A percentile compares a stretch with the other conserved stretches of the same genome.
Conservation (phyloP, 164 flowering plant species). For the Brasenia schreberi region DNA sequence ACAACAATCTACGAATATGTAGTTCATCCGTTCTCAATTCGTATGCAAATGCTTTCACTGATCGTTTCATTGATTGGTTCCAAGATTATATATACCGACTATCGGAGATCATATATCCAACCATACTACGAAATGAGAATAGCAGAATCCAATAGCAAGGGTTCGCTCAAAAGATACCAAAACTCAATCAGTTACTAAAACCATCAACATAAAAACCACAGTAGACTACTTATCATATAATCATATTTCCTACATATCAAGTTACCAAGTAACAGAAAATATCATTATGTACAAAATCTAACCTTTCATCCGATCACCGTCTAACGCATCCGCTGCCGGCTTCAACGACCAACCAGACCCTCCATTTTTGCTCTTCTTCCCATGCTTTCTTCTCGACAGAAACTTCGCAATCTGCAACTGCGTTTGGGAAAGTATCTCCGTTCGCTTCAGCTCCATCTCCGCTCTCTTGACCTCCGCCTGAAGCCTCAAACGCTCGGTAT, state of each 20-base stretch:
- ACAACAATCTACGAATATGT: too few relatives aligned
- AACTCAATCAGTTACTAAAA: too few relatives aligned
- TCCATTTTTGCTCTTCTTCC: slow-evolving; percentile 15
- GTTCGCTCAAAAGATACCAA: too few relatives aligned
- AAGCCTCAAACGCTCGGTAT: slow-evolving; percentile 55
- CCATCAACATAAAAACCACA: too few relatives aligned
- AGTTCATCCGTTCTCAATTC: too few relatives aligned
- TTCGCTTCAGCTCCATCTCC: slow-evolving; percentile 67
- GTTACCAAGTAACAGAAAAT: not conserved
- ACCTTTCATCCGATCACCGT: slow-evolving; percentile 9
- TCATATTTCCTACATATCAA: not conserved
- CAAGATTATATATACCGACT: too few relatives aligned
- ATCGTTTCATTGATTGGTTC: too few relatives aligned
- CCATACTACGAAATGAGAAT: too few relatives aligned
- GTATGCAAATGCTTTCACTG: too few relatives aligned
- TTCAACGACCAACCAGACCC: slow-evolving; percentile 30
- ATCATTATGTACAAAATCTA: slow-evolving; percentile 2
- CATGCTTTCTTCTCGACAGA: slow-evolving; percentile 22
- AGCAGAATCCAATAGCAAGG: too few relatives aligned
- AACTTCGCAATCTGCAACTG: slow-evolving; percentile 70
- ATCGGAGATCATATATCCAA: too few relatives aligned
- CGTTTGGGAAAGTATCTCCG: slow-evolving; percentile 67
- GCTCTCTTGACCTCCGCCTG: slow-evolving; percentile 61
- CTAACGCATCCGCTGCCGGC: not conserved
- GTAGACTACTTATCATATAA: not conserved